phyloP scores from a whole-genome alignment of 202 grass and related monocot genomes.

The Panicum hallii region DNA sequence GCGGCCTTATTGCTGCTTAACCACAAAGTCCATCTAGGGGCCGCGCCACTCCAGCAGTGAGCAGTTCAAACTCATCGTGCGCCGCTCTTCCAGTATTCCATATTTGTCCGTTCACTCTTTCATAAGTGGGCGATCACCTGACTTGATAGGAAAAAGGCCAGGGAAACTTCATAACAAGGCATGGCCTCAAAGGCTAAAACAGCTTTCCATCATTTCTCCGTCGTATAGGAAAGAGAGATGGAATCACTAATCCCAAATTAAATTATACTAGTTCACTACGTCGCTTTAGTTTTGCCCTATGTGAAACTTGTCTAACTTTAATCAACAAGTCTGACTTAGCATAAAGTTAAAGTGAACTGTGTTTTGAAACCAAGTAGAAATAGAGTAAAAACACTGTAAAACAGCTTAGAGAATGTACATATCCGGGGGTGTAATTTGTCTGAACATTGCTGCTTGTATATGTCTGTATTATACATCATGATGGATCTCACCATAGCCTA shows the following conservation, averaged over 20 bases:
- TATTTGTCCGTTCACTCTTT: background rate
- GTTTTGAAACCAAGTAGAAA: background rate
- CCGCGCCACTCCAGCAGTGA: too few species aligned
- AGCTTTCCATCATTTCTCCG: background rate
- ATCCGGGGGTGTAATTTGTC: constrained; percentile 15
- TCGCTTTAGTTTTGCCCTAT: too few species aligned
- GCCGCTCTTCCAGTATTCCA: background rate
- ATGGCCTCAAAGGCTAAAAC: background rate
- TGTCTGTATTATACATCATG: constrained; percentile 58
- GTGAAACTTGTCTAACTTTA: too few species aligned
- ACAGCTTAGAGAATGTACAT: background rate
- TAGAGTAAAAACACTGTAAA: background rate
- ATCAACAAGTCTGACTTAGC: too few species aligned
- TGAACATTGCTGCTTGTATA: constrained; percentile 54
- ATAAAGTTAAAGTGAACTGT: too few species aligned
- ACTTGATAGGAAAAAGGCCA: background rate
- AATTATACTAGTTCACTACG: too few species aligned
- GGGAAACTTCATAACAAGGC: background rate
- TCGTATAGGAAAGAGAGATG: background rate
- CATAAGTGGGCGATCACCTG: too few species aligned
- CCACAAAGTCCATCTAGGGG: too few species aligned
- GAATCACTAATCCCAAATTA: background rate
- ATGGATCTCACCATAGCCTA: constrained; percentile 45
- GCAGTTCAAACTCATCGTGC: background rate
- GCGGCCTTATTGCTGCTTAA: too few species aligned